phyloP scores from a whole-genome alignment of 257 asterid species.

The Ophiorrhiza pumila region DNA sequence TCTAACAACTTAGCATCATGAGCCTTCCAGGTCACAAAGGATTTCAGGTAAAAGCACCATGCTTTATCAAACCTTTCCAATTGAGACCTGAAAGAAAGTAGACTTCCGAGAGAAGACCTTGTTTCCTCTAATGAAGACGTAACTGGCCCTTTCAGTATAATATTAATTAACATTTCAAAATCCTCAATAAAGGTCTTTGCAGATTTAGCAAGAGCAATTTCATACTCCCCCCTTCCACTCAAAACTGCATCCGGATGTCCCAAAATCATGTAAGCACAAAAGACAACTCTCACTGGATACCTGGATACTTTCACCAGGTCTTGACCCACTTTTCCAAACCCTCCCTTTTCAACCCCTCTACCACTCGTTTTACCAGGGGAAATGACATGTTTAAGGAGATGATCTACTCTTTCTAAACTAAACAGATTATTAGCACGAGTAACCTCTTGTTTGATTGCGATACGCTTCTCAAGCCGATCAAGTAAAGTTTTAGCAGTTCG shows the following conservation, averaged over 20 bases:
- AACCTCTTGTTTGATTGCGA: slow-evolving; percentile 35
- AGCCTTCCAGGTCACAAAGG: slow-evolving; percentile 90
- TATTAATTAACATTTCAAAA: slow-evolving; percentile 60
- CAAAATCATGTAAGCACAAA: slow-evolving; percentile 75
- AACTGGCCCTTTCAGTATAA: slow-evolving; percentile 52
- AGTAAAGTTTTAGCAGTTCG: slow-evolving; percentile 57
- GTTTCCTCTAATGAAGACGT: slow-evolving; percentile 37
- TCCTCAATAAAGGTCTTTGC: slow-evolving; percentile 63
- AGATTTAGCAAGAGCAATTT: slow-evolving; percentile 54
- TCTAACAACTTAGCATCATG: slow-evolving; percentile 78
- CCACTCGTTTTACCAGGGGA: slow-evolving; percentile 44
- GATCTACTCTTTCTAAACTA: slow-evolving; percentile 61
- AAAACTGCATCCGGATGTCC: slow-evolving; percentile 93
- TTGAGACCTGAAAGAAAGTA: slow-evolving; percentile 52
- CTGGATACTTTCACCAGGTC: slow-evolving; percentile 35
- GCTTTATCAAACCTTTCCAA: slow-evolving; percentile 76
- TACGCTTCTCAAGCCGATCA: slow-evolving; percentile 66
- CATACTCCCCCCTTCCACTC: slow-evolving; percentile 76
- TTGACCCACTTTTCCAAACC: slow-evolving; percentile 26
- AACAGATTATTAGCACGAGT: slow-evolving; percentile 32
- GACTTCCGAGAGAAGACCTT: slow-evolving; percentile 24
- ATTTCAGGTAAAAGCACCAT: slow-evolving; percentile 89
- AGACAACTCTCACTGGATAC: slow-evolving; percentile 72
- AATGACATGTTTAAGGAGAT: slow-evolving; percentile 77
- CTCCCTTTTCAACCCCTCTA: slow-evolving; percentile 30